A percentile compares a stretch with the other conserved stretches of the same genome.
Conservation (phyloP, 192 early-diverging fungal genomes). For the Podila epicladia region DNA sequence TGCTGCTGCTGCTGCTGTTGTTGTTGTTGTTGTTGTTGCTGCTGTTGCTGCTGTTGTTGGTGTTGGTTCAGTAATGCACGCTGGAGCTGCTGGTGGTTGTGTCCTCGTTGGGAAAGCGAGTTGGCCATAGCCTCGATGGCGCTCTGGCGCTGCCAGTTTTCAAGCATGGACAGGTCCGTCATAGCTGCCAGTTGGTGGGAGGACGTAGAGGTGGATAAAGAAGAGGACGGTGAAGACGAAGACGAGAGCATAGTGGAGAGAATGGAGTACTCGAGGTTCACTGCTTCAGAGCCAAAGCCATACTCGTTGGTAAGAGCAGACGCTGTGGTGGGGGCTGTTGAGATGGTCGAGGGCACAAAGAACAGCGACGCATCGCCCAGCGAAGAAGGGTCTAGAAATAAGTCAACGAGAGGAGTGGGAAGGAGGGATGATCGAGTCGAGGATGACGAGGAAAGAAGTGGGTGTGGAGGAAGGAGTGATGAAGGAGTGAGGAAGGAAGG, state of each 20-base stretch:
- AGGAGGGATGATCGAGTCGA: conserved; percentile 8
- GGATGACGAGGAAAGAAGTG: neutral
- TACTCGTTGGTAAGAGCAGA: conserved; percentile 10
- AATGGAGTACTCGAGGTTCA: conserved; percentile 92
- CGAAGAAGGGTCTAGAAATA: neutral
- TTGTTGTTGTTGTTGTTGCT: neutral
- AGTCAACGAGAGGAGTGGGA: neutral
- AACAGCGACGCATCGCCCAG: neutral
- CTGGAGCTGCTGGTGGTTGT: conserved; percentile 24
- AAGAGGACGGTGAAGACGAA: conserved; percentile 12
- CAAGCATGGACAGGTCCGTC: conserved; percentile 51
- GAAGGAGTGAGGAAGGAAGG: neutral
- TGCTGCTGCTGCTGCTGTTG: conserved; percentile 15
- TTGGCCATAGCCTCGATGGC: conserved; percentile 51
- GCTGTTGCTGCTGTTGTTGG: neutral
- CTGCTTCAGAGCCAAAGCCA: conserved; percentile 88
- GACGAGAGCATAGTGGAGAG: conserved; percentile 87
- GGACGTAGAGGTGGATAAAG: conserved; percentile 25
- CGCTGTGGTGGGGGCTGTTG: neutral
- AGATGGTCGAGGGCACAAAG: neutral
- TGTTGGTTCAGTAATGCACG: conserved; percentile 3
- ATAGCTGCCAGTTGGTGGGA: conserved; percentile 24
- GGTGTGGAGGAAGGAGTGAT: conserved; percentile 3
- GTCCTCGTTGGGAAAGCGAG: conserved; percentile 34
- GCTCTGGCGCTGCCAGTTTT: conserved; percentile 50